A percentile compares a stretch with the other conserved stretches of the same genome.
Conservation (phyloP, 768 basidiomycete species). For the Cytidiella melzeri region DNA sequence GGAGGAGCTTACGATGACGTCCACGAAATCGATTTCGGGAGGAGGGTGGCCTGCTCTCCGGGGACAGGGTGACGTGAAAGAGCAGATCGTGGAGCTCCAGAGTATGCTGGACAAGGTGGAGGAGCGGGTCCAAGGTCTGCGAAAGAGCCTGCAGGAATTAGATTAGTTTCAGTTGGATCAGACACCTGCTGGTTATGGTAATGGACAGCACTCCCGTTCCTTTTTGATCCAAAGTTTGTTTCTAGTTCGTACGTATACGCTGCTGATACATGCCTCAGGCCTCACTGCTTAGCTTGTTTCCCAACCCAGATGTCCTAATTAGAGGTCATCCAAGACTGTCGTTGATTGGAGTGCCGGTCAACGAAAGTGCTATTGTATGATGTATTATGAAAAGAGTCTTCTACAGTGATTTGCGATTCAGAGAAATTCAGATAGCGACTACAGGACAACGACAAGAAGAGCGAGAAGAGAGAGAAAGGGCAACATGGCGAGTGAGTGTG, state of each 20-base stretch:
- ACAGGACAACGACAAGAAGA: slow-evolving; percentile 4
- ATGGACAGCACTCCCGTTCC: too few species aligned
- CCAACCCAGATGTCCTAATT: too few species aligned
- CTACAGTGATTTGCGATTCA: slow-evolving; percentile 7
- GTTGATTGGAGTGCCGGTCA: too few species aligned
- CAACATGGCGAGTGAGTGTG: slow-evolving; percentile 12
- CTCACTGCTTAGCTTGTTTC: too few species aligned
- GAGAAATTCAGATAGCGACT: slow-evolving; percentile 7
- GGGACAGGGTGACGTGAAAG: slow-evolving; percentile 29
- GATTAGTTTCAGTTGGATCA: too few species aligned
- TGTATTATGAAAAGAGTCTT: slow-evolving; percentile 10
- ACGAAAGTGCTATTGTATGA: slow-evolving; percentile 1
- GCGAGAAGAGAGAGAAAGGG: slow-evolving; percentile 12
- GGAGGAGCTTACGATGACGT: slow-evolving; percentile 59
- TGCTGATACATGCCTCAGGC: too few species aligned
- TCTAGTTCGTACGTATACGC: too few species aligned
- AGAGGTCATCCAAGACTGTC: too few species aligned
- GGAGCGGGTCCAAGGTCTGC: slow-evolving; percentile 41
- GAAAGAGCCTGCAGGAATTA: slow-evolving; percentile 34
- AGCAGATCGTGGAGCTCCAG: slow-evolving; percentile 43
- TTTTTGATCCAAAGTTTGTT: too few species aligned
- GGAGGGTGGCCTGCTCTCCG: slow-evolving; percentile 7
- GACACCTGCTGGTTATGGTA: too few species aligned
- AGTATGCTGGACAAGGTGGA: slow-evolving; percentile 52
- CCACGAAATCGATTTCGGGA: too few species aligned